These are phyloP conservation scores for Coemansia sp. DNA, from an alignment of 192 early-diverging fungal genomes.

Conservation along the genomic window DNA sequence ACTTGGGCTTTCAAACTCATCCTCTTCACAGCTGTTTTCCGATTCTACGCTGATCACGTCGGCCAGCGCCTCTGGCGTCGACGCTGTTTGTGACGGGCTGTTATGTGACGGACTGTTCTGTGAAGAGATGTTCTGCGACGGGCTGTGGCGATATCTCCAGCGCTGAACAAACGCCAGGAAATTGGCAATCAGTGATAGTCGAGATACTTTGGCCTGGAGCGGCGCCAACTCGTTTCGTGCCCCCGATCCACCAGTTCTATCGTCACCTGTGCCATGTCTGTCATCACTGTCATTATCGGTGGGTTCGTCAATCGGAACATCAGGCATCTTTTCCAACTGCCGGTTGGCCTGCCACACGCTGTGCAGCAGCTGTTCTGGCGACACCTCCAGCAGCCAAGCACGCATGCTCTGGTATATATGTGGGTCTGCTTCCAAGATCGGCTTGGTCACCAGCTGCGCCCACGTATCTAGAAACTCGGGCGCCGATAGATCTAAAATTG, in stretches of 20 bases:
- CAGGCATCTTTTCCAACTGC: constrained; percentile 44
- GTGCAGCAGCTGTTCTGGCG: constrained; percentile 1
- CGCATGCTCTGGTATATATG: constrained; percentile 26
- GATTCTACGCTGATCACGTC: constrained; percentile 19
- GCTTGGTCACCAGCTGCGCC: constrained; percentile 29
- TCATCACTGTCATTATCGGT: constrained; percentile 3
- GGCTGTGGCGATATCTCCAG: constrained; percentile 24
- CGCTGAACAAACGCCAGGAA: constrained; percentile 35
- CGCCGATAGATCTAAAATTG: constrained; percentile 27
- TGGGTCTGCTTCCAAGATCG: constrained; percentile 19
- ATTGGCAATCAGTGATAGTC: constrained; percentile 29
- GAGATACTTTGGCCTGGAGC: constrained; percentile 17
- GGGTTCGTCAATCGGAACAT: constrained; percentile 8
- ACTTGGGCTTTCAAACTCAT: constrained; percentile 8
- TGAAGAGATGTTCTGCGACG: background rate
- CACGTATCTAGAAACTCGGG: constrained; percentile 34
- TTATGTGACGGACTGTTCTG: background rate
- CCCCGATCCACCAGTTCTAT: background rate
- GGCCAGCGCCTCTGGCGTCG: background rate
- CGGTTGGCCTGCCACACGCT: constrained; percentile 22
- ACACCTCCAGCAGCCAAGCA: constrained; percentile 24
- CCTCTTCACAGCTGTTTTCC: constrained; percentile 9
- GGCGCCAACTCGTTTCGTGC: background rate
- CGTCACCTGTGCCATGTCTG: background rate
- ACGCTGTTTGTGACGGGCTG: background rate